Percentiles rank a stretch among this genome's conserved stretches.
Evolutionary conservation across 2,329 filamentous ascomycete genomes (phyloP).

Genomic region (Phaeosphaeriaceae sp.): DNA sequence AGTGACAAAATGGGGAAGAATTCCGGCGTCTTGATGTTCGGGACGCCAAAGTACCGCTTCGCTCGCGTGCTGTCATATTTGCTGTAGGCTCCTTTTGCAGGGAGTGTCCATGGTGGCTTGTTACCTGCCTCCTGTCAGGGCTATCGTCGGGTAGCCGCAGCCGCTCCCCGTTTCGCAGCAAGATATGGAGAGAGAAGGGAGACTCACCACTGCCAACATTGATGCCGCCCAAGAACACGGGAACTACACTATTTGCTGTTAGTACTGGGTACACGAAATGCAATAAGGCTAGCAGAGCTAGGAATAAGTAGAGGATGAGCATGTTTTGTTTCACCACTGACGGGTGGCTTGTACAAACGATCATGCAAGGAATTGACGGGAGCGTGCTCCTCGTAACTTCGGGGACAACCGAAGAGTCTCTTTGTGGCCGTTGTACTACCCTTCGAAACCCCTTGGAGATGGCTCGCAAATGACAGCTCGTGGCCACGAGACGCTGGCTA

Average conservation of each 20-base stretch:
- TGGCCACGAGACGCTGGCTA: not conserved
- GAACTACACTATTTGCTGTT: slow-evolving; percentile 65
- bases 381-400: not conserved
- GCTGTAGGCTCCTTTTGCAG: slow-evolving; percentile 71
- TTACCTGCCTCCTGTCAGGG: slow-evolving; percentile 63
- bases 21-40: slow-evolving; percentile 52
- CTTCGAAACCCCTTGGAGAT: not conserved
- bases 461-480: not conserved
- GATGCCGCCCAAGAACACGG: slow-evolving; percentile 69
- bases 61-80: slow-evolving; percentile 58
- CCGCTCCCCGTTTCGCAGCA: not conserved
- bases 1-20: slow-evolving; percentile 66
- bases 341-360: not conserved
- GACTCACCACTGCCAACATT: slow-evolving; percentile 51
- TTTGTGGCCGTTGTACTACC: slow-evolving; percentile 5
- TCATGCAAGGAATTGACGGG: not conserved
- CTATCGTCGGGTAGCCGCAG: slow-evolving; percentile 2
- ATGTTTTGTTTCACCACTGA: not conserved
- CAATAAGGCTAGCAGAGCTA: not conserved
- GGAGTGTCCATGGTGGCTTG: slow-evolving; percentile 75
- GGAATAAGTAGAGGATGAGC: not conserved
- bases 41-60: slow-evolving; percentile 59
- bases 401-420: not conserved
- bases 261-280: slow-evolving; percentile 9
- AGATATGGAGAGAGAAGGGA: slow-evolving; percentile 5